Conservation (phyloP, 176 grass and related monocot species). For the Rhipidocladum racemiflorum region DNA sequence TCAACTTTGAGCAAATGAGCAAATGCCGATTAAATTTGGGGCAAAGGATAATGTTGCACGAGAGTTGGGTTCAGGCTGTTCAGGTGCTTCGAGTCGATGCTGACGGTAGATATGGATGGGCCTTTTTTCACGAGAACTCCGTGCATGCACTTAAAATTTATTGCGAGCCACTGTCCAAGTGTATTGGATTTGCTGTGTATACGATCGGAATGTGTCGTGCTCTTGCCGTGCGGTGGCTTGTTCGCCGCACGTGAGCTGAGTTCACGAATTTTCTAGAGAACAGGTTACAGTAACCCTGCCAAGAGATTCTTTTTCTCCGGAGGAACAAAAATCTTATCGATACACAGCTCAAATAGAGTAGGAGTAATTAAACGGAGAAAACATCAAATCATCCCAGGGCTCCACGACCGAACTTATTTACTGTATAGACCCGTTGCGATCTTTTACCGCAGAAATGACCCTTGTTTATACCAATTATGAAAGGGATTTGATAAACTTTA, state of each 20-base stretch:
- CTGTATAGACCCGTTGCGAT: too few species aligned
- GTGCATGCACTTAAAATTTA: neutral
- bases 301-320: too few species aligned
- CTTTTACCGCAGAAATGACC: too few species aligned
- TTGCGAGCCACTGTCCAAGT: neutral
- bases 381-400: neutral
- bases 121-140: neutral
- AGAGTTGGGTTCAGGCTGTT: neutral
- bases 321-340: too few species aligned
- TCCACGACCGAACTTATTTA: too few species aligned
- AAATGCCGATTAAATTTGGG: too few species aligned
- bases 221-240: neutral
- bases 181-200: neutral
- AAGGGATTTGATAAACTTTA: too few species aligned
- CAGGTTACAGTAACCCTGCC: neutral
- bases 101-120: neutral
- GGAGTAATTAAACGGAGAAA: too few species aligned
- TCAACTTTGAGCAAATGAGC: too few species aligned
- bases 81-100: neutral
- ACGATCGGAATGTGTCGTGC: neutral
- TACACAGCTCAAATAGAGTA: too few species aligned
- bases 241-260: conserved; percentile 1
- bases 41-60: neutral
- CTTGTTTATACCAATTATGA: too few species aligned
- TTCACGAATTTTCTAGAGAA: neutral